Base-by-base conservation (phyloP, 257 asterid genomes). In the Ilex asprella region DNA sequence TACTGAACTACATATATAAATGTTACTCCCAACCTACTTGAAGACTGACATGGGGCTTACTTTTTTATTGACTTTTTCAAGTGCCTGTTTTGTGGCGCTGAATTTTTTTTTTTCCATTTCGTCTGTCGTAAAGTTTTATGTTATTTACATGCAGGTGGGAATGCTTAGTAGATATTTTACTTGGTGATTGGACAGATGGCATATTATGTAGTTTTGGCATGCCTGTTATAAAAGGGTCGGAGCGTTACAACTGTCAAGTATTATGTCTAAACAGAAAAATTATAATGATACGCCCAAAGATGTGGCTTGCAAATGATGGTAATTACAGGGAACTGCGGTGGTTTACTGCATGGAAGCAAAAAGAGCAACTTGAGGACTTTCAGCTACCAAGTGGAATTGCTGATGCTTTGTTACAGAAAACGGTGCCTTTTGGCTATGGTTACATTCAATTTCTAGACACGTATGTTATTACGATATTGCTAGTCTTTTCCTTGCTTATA, bases 241-340 rank as follows among this genome's bases (percentile, higher is more conserved):
- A 91, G 80, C 89, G 95, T 55, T 91, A 91, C 76, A 88, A 91
- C 63, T 88, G 98, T 67, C 98, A 91, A 75, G 83, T 91, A 39
- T 69, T 91, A 66, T 88, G 96, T 74, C 71, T 91, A 72, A 82
- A 91, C 75, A 73, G 94, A 70, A 84, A 86, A 75, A 88, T 91
- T 58, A 52, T 91, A 67, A 81, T 91, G 95, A 91, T 91, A 76
- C 84, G 96, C 30, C 98, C 98, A 29, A 91, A 91, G 75, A 86
- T 88, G 91, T 86, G 92, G 95, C 89, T 91, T 59, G 98, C 96
- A 51, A 88, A 91, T 71, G 95, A 88, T 72, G 96, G 96, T 15
- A 86, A 88, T 76, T 91, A 81, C 62, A 79, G 94, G 76, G 98
- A 88, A 70, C 88, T 91, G 10, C 79, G 98, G 64, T 91, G 96